phyloP scores from a whole-genome alignment of 1,284 basidiomycete genomes.

The Bjerkandera adusta region DNA sequence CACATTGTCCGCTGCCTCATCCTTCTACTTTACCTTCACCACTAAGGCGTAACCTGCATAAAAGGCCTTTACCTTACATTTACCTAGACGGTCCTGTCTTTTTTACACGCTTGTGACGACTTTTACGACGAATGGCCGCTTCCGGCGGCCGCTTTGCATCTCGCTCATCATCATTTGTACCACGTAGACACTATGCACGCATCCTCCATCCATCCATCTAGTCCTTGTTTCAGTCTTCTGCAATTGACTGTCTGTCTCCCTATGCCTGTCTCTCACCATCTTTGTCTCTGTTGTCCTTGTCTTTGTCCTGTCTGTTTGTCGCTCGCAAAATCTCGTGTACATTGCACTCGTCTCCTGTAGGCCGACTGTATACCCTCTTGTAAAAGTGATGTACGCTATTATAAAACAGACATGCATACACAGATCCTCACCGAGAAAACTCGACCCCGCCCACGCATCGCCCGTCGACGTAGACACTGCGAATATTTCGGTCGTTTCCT shows the following conservation, averaged over 20 bases:
- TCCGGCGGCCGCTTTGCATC: no score
- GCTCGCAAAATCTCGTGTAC: background rate
- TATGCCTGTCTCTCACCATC: slow-evolving; percentile 3
- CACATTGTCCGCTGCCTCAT: no score
- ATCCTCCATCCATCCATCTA: background rate
- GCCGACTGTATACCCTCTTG: background rate
- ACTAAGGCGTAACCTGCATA: no score
- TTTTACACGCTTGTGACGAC: no score
- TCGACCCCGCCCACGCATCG: slow-evolving; percentile 69
- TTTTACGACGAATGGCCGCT: no score
- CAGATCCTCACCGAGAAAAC: slow-evolving; percentile 10
- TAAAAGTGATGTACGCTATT: background rate
- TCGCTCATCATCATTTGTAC: no score
- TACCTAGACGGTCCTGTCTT: no score
- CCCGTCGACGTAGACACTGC: slow-evolving; percentile 84
- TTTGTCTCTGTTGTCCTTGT: slow-evolving; percentile 2
- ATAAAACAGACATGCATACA: background rate
- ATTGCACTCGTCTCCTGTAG: background rate
- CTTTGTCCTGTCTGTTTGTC: background rate
- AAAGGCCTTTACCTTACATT: no score
- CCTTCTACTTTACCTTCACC: no score
- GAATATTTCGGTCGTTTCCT: slow-evolving; percentile 89
- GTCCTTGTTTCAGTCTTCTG: background rate
- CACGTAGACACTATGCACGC: no score
- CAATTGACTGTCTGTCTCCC: slow-evolving; percentile 2